These are phyloP conservation scores for Eimeria necatrix DNA, from an alignment of 169 alveolate species.

Conservation along the genomic window DNA sequence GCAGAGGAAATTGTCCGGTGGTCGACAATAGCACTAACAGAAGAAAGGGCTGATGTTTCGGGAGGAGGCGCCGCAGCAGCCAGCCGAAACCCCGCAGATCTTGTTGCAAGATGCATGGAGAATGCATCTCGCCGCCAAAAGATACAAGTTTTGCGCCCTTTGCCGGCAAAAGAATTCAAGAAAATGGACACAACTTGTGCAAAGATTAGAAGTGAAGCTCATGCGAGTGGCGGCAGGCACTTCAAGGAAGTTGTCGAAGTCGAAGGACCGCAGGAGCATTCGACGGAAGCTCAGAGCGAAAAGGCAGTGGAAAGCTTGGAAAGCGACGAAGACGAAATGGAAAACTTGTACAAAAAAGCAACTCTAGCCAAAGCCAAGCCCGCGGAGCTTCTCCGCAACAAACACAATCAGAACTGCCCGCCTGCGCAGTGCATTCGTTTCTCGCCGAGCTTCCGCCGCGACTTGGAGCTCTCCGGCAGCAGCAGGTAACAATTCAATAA, in stretches of 20 bases:
- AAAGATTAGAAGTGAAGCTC: too few relatives aligned
- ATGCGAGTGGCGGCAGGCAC: background rate
- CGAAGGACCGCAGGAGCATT: background rate
- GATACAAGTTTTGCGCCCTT: background rate
- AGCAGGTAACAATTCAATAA: background rate
- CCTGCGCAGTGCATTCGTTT: constrained; percentile 1
- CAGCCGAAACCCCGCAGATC: background rate
- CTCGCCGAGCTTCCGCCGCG: background rate
- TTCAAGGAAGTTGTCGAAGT: background rate
- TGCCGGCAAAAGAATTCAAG: background rate
- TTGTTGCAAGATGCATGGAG: constrained; percentile 2
- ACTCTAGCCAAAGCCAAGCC: background rate
- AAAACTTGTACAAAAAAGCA: background rate
- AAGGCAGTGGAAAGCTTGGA: background rate
- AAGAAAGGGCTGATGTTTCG: background rate
- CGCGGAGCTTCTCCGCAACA: background rate
- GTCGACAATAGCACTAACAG: background rate
- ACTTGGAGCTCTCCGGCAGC: constrained; percentile 37
- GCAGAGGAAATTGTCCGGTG: constrained; percentile 14
- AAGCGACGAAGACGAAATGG: constrained; percentile 40
- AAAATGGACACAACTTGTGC: too few relatives aligned
- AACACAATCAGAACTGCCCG: background rate
- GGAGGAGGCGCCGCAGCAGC: background rate
- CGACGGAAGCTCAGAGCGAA: background rate
- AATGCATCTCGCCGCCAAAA: constrained; percentile 17